Evolutionary conservation across 1,284 basidiomycete genomes (phyloP).

Genomic region (Termitomyces sp.): DNA sequence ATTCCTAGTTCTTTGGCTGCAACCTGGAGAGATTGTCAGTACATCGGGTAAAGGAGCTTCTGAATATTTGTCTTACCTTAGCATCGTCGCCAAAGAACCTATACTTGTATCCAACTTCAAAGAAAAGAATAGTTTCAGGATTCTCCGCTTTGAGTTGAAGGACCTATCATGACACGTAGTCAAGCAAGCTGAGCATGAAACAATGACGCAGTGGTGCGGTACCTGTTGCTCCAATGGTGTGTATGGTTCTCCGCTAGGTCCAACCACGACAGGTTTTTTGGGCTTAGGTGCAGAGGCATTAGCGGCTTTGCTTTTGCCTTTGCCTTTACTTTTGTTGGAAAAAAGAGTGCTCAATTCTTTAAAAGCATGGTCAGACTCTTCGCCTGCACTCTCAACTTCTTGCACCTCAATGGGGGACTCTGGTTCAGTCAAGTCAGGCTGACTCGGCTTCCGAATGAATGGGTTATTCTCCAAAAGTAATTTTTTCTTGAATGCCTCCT

Average conservation of each 20-base stretch:
- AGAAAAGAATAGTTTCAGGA: slow-evolving; percentile 74
- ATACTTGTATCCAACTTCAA: slow-evolving; percentile 89
- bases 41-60: slow-evolving; percentile 4
- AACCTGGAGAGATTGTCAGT: slow-evolving; percentile 38
- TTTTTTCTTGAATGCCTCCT: slow-evolving; percentile 52
- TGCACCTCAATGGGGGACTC: slow-evolving; percentile 17
- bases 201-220: slow-evolving; percentile 15
- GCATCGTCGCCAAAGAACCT: slow-evolving; percentile 90
- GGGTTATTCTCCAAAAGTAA: slow-evolving; percentile 44
- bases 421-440: slow-evolving; percentile 1
- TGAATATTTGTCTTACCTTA: slow-evolving; percentile 41
- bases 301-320: slow-evolving; percentile 27
- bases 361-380: slow-evolving; percentile 46
- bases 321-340: slow-evolving; percentile 37
- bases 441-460: slow-evolving; percentile 19
- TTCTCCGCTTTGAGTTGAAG: slow-evolving; percentile 69
- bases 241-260: slow-evolving; percentile 75
- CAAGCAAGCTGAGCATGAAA: neutral
- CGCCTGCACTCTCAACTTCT: slow-evolving; percentile 28
- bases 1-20: slow-evolving; percentile 83
- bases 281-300: slow-evolving; percentile 22
- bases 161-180: slow-evolving; percentile 36
- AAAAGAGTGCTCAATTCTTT: slow-evolving; percentile 45
- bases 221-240: slow-evolving; percentile 85
- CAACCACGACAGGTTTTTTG: slow-evolving; percentile 50